A percentile compares a stretch with the other conserved stretches of the same genome.
phyloP scores from a whole-genome alignment of 306 rosid genomes.

The Chamaecrista fasciculata region DNA sequence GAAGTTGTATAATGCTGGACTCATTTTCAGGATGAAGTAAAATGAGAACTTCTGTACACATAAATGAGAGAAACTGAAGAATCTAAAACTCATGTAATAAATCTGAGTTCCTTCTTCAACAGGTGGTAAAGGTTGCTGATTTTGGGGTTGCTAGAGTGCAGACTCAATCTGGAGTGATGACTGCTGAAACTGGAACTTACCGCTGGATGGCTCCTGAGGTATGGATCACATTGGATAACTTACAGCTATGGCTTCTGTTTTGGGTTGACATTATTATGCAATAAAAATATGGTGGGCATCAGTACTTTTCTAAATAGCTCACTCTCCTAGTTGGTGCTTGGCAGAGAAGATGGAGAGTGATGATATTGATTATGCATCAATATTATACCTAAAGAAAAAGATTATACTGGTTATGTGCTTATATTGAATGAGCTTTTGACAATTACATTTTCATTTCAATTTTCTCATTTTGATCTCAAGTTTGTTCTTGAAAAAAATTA shows the following conservation, averaged over 20 bases:
- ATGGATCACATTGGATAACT: conserved; percentile 23
- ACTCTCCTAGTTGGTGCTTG: conserved; percentile 1
- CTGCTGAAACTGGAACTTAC: conserved; percentile 99
- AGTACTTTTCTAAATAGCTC: conserved; percentile 4
- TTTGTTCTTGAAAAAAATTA: not conserved
- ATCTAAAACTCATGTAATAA: conserved; percentile 24
- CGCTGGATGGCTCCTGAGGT: conserved; percentile 99
- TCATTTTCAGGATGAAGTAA: conserved; percentile 20
- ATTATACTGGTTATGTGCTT: not conserved
- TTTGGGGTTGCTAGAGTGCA: conserved; percentile 99
- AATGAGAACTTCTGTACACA: conserved; percentile 8
- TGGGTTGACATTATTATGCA: conserved; percentile 1
- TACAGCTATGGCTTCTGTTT: not conserved
- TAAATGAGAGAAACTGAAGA: not conserved
- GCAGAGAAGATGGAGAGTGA: conserved; percentile 12
- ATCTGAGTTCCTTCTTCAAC: conserved; percentile 36
- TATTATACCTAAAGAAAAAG: not conserved
- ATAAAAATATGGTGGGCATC: conserved; percentile 10
- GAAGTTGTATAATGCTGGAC: conserved; percentile 1
- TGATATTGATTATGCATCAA: not conserved
- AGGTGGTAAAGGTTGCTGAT: conserved; percentile 99
- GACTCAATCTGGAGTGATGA: conserved; percentile 95
- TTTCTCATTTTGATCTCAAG: not conserved
- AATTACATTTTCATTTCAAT: not conserved
- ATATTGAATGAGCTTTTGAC: not conserved